Evolutionary conservation across 176 grass and related monocot genomes (phyloP).

Genomic region (Juncus inflexus): DNA sequence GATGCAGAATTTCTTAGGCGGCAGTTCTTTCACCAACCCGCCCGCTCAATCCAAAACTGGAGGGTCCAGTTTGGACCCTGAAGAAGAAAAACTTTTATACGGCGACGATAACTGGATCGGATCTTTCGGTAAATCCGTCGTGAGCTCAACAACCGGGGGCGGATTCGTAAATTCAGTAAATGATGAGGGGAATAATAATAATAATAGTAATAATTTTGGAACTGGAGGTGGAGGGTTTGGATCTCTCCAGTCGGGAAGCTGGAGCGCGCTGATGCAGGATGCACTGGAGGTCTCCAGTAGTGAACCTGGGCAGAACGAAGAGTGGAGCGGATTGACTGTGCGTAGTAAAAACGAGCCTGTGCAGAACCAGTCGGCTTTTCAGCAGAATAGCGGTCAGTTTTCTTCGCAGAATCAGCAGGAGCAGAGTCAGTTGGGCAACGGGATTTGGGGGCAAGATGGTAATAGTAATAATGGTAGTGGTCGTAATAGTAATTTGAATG

Average conservation of each 20-base stretch:
- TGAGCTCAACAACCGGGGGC: slow-evolving; percentile 31
- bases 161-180: slow-evolving; percentile 22
- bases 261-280: slow-evolving; percentile 99
- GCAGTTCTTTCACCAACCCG: slow-evolving; percentile 49
- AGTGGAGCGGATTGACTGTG: slow-evolving; percentile 65
- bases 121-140: slow-evolving; percentile 40
- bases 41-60: slow-evolving; percentile 57
- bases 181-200: slow-evolving; percentile 40
- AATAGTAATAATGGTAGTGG: slow-evolving; percentile 25
- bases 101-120: slow-evolving; percentile 75
- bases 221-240: slow-evolving; percentile 44
- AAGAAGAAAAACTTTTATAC: slow-evolving; percentile 86
- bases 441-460: slow-evolving; percentile 45
- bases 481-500: slow-evolving; percentile 38
- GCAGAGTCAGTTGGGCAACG: slow-evolving; percentile 45
- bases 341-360: slow-evolving; percentile 43
- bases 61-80: slow-evolving; percentile 74
- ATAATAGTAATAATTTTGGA: slow-evolving; percentile 39
- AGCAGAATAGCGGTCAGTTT: slow-evolving; percentile 29
- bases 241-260: slow-evolving; percentile 80
- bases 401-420: slow-evolving; percentile 59
- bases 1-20: slow-evolving; percentile 64
- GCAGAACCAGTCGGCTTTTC: slow-evolving; percentile 44
- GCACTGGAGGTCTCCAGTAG: slow-evolving; percentile 74
- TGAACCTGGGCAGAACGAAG: slow-evolving; percentile 70